Percentiles rank a stretch among this genome's conserved stretches.
phyloP scores from a whole-genome alignment of 768 basidiomycete genomes.

The Tulasnella sp. region DNA sequence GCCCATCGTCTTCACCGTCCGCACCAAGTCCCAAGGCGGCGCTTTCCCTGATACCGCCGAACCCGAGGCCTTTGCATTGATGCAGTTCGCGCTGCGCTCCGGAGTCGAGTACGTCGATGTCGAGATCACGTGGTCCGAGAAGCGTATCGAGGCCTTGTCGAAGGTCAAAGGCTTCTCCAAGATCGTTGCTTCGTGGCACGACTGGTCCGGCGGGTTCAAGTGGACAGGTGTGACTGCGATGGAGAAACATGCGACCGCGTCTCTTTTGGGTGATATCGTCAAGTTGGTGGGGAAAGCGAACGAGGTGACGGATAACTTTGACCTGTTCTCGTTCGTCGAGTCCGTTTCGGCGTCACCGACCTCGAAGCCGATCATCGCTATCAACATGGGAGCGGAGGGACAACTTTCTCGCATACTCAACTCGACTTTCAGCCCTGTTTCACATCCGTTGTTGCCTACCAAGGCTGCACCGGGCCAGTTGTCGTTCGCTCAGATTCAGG shows the following conservation, averaged over 20 bases:
- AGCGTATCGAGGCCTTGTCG: slow-evolving; percentile 46
- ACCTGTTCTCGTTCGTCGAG: slow-evolving; percentile 59
- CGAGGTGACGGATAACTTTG: slow-evolving; percentile 63
- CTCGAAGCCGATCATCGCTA: slow-evolving; percentile 78
- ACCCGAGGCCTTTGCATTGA: slow-evolving; percentile 60
- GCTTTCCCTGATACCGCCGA: slow-evolving; percentile 71
- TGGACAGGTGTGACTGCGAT: slow-evolving; percentile 63
- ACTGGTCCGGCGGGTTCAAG: slow-evolving; percentile 74
- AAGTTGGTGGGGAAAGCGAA: slow-evolving; percentile 87
- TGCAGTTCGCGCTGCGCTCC: slow-evolving; percentile 64
- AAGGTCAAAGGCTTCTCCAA: slow-evolving; percentile 57
- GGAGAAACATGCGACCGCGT: slow-evolving; percentile 57
- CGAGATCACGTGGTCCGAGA: slow-evolving; percentile 65
- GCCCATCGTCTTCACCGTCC: slow-evolving; percentile 86
- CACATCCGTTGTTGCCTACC: slow-evolving; percentile 74
- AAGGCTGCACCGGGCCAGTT: slow-evolving; percentile 92
- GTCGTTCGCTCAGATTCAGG: slow-evolving; percentile 76
- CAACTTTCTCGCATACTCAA: slow-evolving; percentile 88
- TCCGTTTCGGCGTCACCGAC: slow-evolving; percentile 32
- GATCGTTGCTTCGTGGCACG: slow-evolving; percentile 91
- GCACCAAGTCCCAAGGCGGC: slow-evolving; percentile 83
- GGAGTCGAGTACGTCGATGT: slow-evolving; percentile 92
- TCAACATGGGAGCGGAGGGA: slow-evolving; percentile 86
- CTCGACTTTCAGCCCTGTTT: slow-evolving; percentile 74
- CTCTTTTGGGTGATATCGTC: slow-evolving; percentile 69